Evolutionary conservation across 345 rosid genomes (phyloP), one percentile per base, ranked within the genome.

Genomic region (Pistacia vera): DNA sequence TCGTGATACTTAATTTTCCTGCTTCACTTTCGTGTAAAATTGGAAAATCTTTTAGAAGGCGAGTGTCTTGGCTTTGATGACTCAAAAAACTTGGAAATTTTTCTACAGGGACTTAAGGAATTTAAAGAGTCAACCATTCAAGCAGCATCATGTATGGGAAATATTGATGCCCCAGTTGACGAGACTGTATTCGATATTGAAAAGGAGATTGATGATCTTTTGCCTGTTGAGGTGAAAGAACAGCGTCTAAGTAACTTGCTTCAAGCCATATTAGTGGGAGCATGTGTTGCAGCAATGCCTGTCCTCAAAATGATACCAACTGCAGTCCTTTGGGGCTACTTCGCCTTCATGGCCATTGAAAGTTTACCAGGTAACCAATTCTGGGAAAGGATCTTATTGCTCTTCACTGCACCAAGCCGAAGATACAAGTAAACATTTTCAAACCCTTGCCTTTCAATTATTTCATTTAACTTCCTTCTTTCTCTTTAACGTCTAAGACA

Each of bases 331-430:
- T 92, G 97, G 97, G 97, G 97, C 54, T 92, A 92, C 80, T 92
- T 92, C 63, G 97, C 97, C 38, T 92, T 85, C 83, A 92, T 92
- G 97, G 97, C 97, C 20, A 89, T 92, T 20, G 97, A 92, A 82
- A 92, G 94, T 75, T 86, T 92, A 71, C 97, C 93, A 0, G 94
- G 97, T 22, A 92, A 92, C 78, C 97, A 92, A 68, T 92, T 90
- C 41, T 92, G 97, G 94, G 94, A 92, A 80, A 85, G 97, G 81
- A 89, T 92, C 80, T 75, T 92, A 61, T 70, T 92, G 79, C 92
- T 92, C 77, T 89, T 92, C 87, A 90, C 93, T 1, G 90, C 90
- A 30, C 95, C 95, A 36, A 88, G 95, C 78, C 85, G 93, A 81
- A 79, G 97, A 86, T 90, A 85, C 86, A 92, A 90, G 97, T 92